These are phyloP conservation scores for Oryza meridionalis DNA, from an alignment of 176 grass and related monocot genomes.

Conservation along the genomic window DNA sequence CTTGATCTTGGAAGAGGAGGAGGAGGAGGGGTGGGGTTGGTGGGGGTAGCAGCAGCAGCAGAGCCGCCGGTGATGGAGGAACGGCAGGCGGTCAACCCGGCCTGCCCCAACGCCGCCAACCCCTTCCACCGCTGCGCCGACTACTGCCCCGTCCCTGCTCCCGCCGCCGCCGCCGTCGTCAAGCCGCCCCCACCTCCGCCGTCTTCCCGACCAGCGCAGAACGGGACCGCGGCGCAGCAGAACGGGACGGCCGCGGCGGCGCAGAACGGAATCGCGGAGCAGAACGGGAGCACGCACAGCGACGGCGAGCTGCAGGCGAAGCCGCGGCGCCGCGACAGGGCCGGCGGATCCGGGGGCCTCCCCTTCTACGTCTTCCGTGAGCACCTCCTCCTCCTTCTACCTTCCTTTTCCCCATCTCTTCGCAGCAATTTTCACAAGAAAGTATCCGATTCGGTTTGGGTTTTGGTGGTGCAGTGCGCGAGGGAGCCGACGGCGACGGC, in stretches of 20 bases:
- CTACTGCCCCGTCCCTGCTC: conserved; percentile 51
- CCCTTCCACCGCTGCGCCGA: conserved; percentile 65
- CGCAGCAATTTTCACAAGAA: too few relatives aligned
- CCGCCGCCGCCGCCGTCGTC: not conserved
- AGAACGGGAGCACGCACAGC: conserved; percentile 60
- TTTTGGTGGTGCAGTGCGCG: conserved; percentile 44
- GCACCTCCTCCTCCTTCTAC: conserved; percentile 11
- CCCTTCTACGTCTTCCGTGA: conserved; percentile 80
- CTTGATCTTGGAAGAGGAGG: not conserved
- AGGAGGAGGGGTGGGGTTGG: not conserved
- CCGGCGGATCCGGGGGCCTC: conserved; percentile 63
- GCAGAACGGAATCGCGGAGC: not conserved
- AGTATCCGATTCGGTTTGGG: not conserved
- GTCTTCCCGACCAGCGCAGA: conserved; percentile 38
- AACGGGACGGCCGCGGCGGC: too few relatives aligned
- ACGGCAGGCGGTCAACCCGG: conserved; percentile 48
- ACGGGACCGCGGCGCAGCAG: conserved; percentile 20
- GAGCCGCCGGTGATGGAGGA: conserved; percentile 12
- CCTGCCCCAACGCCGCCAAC: conserved; percentile 63
- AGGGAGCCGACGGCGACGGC: conserved; percentile 45
- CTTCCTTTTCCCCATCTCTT: too few relatives aligned
- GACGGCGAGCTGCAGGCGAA: conserved; percentile 40
- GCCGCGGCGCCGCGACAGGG: conserved; percentile 45
- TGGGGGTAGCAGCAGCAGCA: too few relatives aligned
- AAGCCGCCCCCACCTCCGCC: conserved; percentile 20